phyloP scores from a whole-genome alignment of 1,139 yeast genomes.

The Taphrina populina region DNA sequence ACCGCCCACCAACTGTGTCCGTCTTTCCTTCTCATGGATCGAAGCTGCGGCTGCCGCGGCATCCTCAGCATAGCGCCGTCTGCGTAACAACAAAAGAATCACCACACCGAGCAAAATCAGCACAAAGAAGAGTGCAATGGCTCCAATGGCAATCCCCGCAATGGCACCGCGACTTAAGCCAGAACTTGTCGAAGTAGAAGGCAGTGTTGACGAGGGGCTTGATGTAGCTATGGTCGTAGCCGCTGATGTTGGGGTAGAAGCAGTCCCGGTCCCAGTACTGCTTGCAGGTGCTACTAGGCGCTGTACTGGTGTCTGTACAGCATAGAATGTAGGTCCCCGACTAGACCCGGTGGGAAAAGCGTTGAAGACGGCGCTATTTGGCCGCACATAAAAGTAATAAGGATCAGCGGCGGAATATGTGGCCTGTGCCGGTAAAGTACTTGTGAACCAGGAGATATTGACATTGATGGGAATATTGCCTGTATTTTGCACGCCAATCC shows the following conservation, averaged over 20 bases:
- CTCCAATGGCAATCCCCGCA: constrained; percentile 29
- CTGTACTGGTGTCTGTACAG: constrained; percentile 22
- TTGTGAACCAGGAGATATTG: constrained; percentile 27
- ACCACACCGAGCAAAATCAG: constrained; percentile 9
- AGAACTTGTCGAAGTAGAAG: not conserved
- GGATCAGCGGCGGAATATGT: constrained; percentile 25
- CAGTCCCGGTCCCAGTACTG: not conserved
- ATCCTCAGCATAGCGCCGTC: constrained; percentile 6
- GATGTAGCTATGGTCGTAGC: not conserved
- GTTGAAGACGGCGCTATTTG: constrained; percentile 23
- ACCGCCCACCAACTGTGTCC: not conserved
- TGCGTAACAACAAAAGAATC: constrained; percentile 1
- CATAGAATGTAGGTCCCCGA: constrained; percentile 29
- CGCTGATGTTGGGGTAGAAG: not conserved
- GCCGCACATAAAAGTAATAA: constrained; percentile 23
- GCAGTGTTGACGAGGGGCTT: not conserved
- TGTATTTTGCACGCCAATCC: constrained; percentile 30
- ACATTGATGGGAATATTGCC: constrained; percentile 29
- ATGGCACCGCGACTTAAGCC: constrained; percentile 21
- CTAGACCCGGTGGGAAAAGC: constrained; percentile 17
- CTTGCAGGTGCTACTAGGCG: constrained; percentile 8
- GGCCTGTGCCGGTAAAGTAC: constrained; percentile 12
- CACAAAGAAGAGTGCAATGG: constrained; percentile 27
- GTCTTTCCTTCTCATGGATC: constrained; percentile 8
- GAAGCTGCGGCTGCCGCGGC: constrained; percentile 14